Evolutionary conservation across 257 asterid genomes (phyloP).

Genomic region (Solanum etuberosum): DNA sequence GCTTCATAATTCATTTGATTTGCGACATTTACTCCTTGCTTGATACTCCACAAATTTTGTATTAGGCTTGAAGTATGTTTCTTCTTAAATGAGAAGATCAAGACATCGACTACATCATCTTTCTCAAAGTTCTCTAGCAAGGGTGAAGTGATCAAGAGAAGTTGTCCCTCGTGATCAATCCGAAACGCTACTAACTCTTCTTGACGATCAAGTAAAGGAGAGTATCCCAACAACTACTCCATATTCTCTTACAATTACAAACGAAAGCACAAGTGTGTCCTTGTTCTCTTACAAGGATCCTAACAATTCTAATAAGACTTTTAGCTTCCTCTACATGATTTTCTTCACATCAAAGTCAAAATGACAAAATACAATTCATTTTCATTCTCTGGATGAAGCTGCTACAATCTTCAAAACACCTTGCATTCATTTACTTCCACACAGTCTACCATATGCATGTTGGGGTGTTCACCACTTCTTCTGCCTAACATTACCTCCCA

Average conservation of each 20-base stretch:
- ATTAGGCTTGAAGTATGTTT: no score
- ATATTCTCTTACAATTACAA: not conserved
- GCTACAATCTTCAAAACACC: not conserved
- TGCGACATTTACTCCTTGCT: no score
- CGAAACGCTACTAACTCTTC: no score
- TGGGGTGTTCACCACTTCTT: not conserved
- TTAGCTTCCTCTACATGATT: not conserved
- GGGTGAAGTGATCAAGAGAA: no score
- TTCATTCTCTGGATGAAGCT: not conserved
- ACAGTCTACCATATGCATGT: not conserved
- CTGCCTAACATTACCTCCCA: not conserved
- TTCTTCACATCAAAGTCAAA: not conserved
- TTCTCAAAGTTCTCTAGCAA: no score
- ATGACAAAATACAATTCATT: not conserved
- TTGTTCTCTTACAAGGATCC: not conserved
- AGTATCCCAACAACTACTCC: no score
- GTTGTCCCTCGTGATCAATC: no score
- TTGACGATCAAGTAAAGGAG: no score
- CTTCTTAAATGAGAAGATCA: no score
- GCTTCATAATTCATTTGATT: no score
- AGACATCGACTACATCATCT: no score
- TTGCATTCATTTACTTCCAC: not conserved
- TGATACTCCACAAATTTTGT: no score
- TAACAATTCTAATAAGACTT: not conserved
- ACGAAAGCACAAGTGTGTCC: not conserved